These are phyloP conservation scores for Patellaria atrata DNA, from an alignment of 495 filamentous ascomycete species.

Conservation along the genomic window DNA sequence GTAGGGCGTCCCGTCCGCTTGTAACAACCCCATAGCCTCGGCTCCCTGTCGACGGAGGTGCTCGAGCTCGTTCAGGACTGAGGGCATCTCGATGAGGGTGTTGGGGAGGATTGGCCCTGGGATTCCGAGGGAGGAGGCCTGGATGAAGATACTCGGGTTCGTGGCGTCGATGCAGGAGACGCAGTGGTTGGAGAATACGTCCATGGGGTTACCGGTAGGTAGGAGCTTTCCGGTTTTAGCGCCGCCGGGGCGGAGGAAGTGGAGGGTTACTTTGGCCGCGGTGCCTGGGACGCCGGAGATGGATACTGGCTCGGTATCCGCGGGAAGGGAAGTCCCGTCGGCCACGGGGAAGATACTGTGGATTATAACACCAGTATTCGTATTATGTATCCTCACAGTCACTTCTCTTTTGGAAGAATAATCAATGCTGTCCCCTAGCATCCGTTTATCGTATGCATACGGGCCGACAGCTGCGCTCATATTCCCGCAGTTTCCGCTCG, in stretches of 20 bases:
- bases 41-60: slow-evolving; percentile 46
- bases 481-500: slow-evolving; percentile 60
- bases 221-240: slow-evolving; percentile 51
- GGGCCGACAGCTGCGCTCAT: slow-evolving; percentile 56
- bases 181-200: slow-evolving; percentile 38
- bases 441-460: slow-evolving; percentile 41
- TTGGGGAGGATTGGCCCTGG: slow-evolving; percentile 37
- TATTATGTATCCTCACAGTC: slow-evolving; percentile 38
- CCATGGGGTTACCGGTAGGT: slow-evolving; percentile 45
- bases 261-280: slow-evolving; percentile 40
- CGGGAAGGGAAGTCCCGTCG: slow-evolving; percentile 35
- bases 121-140: slow-evolving; percentile 37
- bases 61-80: slow-evolving; percentile 40
- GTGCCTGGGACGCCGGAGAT: slow-evolving; percentile 56
- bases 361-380: slow-evolving; percentile 35
- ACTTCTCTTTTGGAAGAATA: slow-evolving; percentile 20
- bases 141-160: slow-evolving; percentile 54
- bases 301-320: too few species aligned
- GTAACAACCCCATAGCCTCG: slow-evolving; percentile 46
- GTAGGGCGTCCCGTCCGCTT: slow-evolving; percentile 29
- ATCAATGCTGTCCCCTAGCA: slow-evolving; percentile 25
- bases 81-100: slow-evolving; percentile 33
- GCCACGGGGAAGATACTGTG: slow-evolving; percentile 33
- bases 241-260: slow-evolving; percentile 53
- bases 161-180: slow-evolving; percentile 48